Evolutionary conservation across 169 alveolate genomes (phyloP), one percentile per base, ranked within the genome.

Genomic region (Babesia gibsoni): DNA sequence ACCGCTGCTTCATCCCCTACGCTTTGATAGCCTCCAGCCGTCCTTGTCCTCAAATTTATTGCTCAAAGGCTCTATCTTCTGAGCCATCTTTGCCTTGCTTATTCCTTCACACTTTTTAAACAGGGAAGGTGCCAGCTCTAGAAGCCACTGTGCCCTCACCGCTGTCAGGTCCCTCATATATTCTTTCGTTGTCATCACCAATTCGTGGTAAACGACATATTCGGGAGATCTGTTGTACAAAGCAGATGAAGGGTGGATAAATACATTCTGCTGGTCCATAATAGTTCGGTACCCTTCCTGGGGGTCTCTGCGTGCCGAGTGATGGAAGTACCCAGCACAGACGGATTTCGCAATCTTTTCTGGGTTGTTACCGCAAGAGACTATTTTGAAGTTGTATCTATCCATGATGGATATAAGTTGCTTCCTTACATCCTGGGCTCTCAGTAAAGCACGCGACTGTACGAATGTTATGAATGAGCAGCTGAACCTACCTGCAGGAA

Each of bases 111-210:
- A 95, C 41, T 75, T 87, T 81, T 94, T 94, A 83, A 95, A 98
- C 92, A 96, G 94, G 66, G 96, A 93, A 6, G 99, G 99, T 5
- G 99, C 99, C 20, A 98, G 95, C 59, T 97, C 99, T 52, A 95
- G 91, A 32, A 97, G 91, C 99, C 99, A 98, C 56, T 93, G 93
- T 12, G 99, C 98, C 69, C 97, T 97, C 42, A 97, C 94, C 1
- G 94, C 86, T 66, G 98, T 94, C 27, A 97, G 97, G 73, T 98
- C 99, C 57, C 99, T 90, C 95, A 98, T 96, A 72, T 98, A 98
- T 83, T 98, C 99, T 84, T 96, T 96, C 33, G 99, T 95, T 1
- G 99, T 98, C 82, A 96, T 73, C 33, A 98, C 98, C 41, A 98
- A 82, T 75, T 97, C 99, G 72, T 97, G 99, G 89, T 98, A 98